A percentile compares a stretch with the other conserved stretches of the same genome.
Conservation (phyloP, 257 asterid species). For the Agastache rugosa region DNA sequence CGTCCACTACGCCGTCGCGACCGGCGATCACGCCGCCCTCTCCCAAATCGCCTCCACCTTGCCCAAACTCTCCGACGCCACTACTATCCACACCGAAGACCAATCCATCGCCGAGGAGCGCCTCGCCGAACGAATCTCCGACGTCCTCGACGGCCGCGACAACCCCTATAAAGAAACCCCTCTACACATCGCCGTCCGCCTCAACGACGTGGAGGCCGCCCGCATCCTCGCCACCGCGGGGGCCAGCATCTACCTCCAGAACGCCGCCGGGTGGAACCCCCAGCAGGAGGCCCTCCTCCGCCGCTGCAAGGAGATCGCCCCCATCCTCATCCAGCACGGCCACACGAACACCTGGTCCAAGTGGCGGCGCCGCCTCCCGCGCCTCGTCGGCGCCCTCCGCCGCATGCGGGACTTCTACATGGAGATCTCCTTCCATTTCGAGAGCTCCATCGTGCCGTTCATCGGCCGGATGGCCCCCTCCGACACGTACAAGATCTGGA, state of each 20-base stretch:
- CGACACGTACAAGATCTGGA: slow-evolving; percentile 92
- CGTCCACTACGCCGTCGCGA: slow-evolving; percentile 78
- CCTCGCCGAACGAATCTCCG: slow-evolving; percentile 61
- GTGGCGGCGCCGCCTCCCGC: slow-evolving; percentile 93
- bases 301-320: slow-evolving; percentile 60
- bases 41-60: slow-evolving; percentile 51
- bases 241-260: slow-evolving; percentile 78
- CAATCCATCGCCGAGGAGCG: slow-evolving; percentile 65
- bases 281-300: slow-evolving; percentile 87
- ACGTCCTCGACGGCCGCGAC: slow-evolving; percentile 77
- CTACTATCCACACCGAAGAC: slow-evolving; percentile 54
- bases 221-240: slow-evolving; percentile 72
- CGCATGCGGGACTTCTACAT: slow-evolving; percentile 96
- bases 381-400: slow-evolving; percentile 72
- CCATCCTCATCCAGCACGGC: slow-evolving; percentile 65
- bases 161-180: slow-evolving; percentile 76
- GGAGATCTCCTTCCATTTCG: slow-evolving; percentile 93
- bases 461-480: slow-evolving; percentile 88
- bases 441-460: slow-evolving; percentile 90
- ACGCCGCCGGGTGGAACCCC: slow-evolving; percentile 85
- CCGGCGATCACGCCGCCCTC: slow-evolving; percentile 65
- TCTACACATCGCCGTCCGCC: slow-evolving; percentile 84
- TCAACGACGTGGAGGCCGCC: slow-evolving; percentile 68
- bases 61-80: slow-evolving; percentile 59
- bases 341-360: slow-evolving; percentile 75